These are phyloP conservation scores for Dendrocalamus latiflorus DNA, from an alignment of 202 grass and related monocot species.

Conservation along the genomic window DNA sequence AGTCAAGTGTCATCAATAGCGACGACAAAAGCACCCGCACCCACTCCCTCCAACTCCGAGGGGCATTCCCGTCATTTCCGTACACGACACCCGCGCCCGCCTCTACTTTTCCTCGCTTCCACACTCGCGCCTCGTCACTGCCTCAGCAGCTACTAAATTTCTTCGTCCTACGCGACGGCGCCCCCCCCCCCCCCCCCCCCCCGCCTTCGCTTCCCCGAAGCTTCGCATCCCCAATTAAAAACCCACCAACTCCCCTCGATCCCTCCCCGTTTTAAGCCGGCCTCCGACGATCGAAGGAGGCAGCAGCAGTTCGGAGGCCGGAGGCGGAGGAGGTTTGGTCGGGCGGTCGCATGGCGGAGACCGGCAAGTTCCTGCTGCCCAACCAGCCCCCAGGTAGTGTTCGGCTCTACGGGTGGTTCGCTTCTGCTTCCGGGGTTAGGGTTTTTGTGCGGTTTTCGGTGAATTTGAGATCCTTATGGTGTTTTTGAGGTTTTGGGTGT, in stretches of 20 bases:
- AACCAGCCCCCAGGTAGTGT: slow-evolving; percentile 32
- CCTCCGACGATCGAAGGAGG: slow-evolving; percentile 2
- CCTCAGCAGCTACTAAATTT: neutral
- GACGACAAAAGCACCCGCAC: neutral
- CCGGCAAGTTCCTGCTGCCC: slow-evolving; percentile 18
- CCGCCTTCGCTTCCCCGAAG: slow-evolving; percentile 22
- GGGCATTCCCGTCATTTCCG: slow-evolving; percentile 27
- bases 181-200: no score
- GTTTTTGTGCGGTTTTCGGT: neutral
- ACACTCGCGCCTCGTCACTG: slow-evolving; percentile 2
- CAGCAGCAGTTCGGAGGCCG: neutral
- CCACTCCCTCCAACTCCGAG: neutral
- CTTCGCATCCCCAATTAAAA: slow-evolving; percentile 16
- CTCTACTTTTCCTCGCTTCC: slow-evolving; percentile 13
- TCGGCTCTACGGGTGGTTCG: neutral
- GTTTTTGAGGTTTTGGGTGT: neutral
- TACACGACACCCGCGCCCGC: no score
- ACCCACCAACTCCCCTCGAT: neutral
- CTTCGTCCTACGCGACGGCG: slow-evolving; percentile 17
- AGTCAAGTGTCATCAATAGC: slow-evolving; percentile 20
- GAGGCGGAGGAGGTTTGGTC: neutral
- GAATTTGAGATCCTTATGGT: neutral
- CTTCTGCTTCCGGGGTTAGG: neutral
- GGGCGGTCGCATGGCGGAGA: slow-evolving; percentile 27
- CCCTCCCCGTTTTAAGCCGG: slow-evolving; percentile 15